Base-by-base conservation (phyloP, 441 rosid species). In the Mallotus japonicus region DNA sequence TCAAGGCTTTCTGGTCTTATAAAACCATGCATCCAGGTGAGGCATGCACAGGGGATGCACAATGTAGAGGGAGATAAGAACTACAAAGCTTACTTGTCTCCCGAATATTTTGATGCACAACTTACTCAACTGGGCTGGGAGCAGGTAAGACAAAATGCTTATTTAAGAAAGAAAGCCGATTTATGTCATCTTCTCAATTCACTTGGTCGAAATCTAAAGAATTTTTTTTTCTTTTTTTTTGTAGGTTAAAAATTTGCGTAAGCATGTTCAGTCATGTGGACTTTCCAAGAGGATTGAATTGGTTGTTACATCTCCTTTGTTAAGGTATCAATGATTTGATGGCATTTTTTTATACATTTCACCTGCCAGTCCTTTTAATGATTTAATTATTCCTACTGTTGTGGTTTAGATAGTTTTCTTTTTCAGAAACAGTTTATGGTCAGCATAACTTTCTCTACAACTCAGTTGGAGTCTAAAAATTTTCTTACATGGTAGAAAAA, bases 1-100 rank as follows among this genome's bases (percentile, higher is more conserved):
- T 62, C 78, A 78, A 73, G 83, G 75, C 71, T 74, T 73, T 85
- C 63, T 77, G 85, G 79, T 88, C 87, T 86, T 85, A 77, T 83
- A 61, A 83, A 83, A 80, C 79, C 51, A 68, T 81, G 75, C 78
- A 79, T 81, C 84, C 90, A 95, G 99, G 99, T 95, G 86, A 92
- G 99, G 83, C 99, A 95, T 85, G 99, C 91, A 13, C 99, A 95
- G 74, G 99, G 99, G 71, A 84, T 86, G 74, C 99, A 92, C 87
- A 95, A 95, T 85, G 96, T 91, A 47, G 97, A 91, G 67, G 99
- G 98, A 67, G 99, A 92, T 54, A 91, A 89, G 91, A 92, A 88
- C 88, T 86, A 80, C 86, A 86, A 90, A 82, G 90, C 92, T 7
- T 91, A 86, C 86, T 78, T 92, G 92, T 86, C 89, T 78, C 98